A percentile compares a stretch with the other conserved stretches of the same genome.
Conservation (phyloP, 345 rosid species). For the Eucalyptus paniculata region DNA sequence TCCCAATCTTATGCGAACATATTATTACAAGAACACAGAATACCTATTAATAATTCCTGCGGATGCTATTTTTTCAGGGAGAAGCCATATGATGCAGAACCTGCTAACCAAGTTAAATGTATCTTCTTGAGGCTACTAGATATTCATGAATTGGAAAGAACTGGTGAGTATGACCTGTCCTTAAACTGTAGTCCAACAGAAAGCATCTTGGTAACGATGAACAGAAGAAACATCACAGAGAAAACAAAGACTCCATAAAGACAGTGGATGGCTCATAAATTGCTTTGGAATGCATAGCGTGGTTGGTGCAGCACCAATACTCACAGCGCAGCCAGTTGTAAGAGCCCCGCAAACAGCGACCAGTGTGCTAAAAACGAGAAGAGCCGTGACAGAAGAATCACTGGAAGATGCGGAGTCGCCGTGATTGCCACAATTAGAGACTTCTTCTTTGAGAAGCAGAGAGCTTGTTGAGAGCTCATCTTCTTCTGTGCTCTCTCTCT, state of each 20-base stretch:
- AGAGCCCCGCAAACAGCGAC: conserved; percentile 6
- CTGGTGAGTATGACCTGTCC: not conserved
- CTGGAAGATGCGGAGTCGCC: not conserved
- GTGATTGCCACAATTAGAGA: not conserved
- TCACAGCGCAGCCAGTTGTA: not conserved
- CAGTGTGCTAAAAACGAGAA: conserved; percentile 27
- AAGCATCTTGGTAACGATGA: not conserved
- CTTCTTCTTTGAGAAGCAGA: not conserved
- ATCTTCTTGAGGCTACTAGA: not conserved
- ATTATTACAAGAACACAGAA: not conserved
- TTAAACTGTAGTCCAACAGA: not conserved
- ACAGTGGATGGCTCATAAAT: not conserved
- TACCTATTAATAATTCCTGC: not conserved
- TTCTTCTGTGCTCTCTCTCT: not conserved
- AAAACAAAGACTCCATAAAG: not conserved
- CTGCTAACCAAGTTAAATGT: not conserved
- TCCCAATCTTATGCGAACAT: not conserved
- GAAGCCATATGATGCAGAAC: not conserved
- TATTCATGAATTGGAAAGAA: not conserved
- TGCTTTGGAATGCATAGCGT: not conserved
- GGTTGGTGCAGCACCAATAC: not conserved
- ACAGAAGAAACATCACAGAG: not conserved
- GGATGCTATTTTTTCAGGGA: not conserved
- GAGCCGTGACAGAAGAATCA: conserved; percentile 3
- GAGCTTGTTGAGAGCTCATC: not conserved